Conservation (phyloP, 495 filamentous ascomycete species). For the Pseudomonodictys pantanalensis region DNA sequence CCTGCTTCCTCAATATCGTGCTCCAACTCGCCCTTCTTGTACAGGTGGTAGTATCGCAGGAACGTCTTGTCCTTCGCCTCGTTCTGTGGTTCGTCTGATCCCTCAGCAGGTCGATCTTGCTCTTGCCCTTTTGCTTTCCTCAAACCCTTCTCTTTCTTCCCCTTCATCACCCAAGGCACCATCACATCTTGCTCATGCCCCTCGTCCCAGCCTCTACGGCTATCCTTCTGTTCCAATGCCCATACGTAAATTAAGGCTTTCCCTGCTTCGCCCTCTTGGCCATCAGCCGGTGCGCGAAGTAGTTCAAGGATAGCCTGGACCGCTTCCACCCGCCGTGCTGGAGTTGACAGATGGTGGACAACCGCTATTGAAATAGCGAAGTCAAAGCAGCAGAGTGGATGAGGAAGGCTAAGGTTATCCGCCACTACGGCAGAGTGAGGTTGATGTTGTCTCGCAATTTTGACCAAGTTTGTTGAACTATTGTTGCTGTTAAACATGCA, state of each 20-base stretch:
- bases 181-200: constrained; percentile 86
- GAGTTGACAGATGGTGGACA: constrained; percentile 90
- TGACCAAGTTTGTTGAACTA: constrained; percentile 68
- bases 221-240: constrained; percentile 89
- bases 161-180: constrained; percentile 87
- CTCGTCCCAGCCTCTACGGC: constrained; percentile 89
- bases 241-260: constrained; percentile 83
- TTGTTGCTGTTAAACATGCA: neutral
- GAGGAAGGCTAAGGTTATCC: constrained; percentile 69
- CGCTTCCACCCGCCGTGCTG: constrained; percentile 67
- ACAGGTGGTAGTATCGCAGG: constrained; percentile 93
- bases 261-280: constrained; percentile 35
- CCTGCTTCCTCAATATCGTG: constrained; percentile 72
- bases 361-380: constrained; percentile 96
- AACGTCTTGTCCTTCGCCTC: constrained; percentile 54
- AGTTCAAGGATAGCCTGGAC: constrained; percentile 69
- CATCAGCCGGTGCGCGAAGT: constrained; percentile 45
- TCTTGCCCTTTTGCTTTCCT: constrained; percentile 39
- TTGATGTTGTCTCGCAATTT: constrained; percentile 66
- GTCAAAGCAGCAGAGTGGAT: constrained; percentile 68
- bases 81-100: constrained; percentile 2
- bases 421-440: constrained; percentile 65
- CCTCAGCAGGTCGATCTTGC: neutral
- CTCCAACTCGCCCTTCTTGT: constrained; percentile 81
- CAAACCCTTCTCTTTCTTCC: constrained; percentile 23